phyloP scores from a whole-genome alignment of 371 early-diverging fungal species.

The Funneliformis caledonium region DNA sequence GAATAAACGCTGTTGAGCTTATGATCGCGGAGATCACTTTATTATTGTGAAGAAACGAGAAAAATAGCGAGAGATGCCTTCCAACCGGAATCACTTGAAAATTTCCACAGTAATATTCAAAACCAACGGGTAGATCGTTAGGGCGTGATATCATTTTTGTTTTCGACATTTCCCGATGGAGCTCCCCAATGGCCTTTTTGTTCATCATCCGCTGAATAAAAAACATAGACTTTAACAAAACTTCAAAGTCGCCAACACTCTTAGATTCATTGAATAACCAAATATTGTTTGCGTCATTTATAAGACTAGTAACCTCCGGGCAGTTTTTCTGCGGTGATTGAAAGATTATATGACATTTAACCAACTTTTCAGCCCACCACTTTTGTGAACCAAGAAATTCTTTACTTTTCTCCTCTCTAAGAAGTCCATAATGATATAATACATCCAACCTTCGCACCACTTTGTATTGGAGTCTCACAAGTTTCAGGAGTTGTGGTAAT shows the following conservation, averaged over 20 bases:
- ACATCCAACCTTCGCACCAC: slow-evolving; percentile 13
- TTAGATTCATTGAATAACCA: background rate
- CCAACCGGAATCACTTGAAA: background rate
- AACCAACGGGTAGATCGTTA: slow-evolving; percentile 5
- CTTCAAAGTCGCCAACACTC: background rate
- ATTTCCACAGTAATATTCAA: background rate
- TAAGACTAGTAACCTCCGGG: slow-evolving; percentile 9
- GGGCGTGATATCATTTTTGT: background rate
- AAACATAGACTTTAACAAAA: slow-evolving; percentile 21
- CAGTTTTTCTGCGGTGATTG: slow-evolving; percentile 23
- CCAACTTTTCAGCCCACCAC: slow-evolving; percentile 23
- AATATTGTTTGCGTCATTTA: background rate
- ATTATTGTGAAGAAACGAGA: background rate
- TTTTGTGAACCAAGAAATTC: background rate
- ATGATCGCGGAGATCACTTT: background rate
- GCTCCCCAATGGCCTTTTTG: background rate
- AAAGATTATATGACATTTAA: slow-evolving; percentile 19
- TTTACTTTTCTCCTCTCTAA: slow-evolving; percentile 1
- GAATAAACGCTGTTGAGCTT: background rate
- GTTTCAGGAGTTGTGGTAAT: background rate
- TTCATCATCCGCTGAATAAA: background rate
- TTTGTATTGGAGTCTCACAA: slow-evolving; percentile 8
- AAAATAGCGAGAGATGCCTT: slow-evolving; percentile 22
- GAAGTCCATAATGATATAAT: background rate
- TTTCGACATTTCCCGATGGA: background rate